A percentile compares a stretch with the other conserved stretches of the same genome.
These are phyloP conservation scores for Tetrahymena thermophila DNA, from an alignment of 73 alveolate species.

Conservation along the genomic window DNA sequence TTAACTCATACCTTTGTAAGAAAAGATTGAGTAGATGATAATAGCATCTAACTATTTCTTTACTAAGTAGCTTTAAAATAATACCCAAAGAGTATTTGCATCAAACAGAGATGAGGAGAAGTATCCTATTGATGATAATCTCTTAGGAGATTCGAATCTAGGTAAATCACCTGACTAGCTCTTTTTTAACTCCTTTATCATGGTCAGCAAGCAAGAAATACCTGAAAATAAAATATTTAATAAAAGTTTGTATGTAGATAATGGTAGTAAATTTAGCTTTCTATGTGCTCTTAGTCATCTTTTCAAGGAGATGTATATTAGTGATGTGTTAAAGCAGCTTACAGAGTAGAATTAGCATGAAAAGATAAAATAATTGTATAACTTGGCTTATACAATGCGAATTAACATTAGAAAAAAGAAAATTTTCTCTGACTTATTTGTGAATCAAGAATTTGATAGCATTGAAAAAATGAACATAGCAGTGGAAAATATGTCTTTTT, in stretches of 20 bases:
- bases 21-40: not conserved
- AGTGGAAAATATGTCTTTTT: not conserved
- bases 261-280: not conserved
- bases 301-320: not conserved
- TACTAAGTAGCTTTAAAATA: not conserved
- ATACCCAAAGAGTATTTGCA: not conserved
- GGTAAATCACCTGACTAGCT: not conserved
- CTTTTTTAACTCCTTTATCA: not conserved
- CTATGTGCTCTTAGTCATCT: not conserved
- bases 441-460: not conserved
- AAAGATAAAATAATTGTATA: not conserved
- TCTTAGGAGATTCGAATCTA: not conserved
- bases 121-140: not conserved
- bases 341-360: not conserved
- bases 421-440: not conserved
- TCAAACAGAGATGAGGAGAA: not conserved
- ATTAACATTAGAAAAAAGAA: not conserved
- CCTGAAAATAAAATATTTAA: not conserved
- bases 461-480: not conserved
- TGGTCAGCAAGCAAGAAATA: not conserved
- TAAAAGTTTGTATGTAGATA: not conserved
- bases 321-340: not conserved
- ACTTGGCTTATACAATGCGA: not conserved
- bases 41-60: not conserved
- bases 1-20: not conserved